These are phyloP conservation scores for Leishmania turanica DNA, from an alignment of 208 protist species.

Conservation along the genomic window DNA sequence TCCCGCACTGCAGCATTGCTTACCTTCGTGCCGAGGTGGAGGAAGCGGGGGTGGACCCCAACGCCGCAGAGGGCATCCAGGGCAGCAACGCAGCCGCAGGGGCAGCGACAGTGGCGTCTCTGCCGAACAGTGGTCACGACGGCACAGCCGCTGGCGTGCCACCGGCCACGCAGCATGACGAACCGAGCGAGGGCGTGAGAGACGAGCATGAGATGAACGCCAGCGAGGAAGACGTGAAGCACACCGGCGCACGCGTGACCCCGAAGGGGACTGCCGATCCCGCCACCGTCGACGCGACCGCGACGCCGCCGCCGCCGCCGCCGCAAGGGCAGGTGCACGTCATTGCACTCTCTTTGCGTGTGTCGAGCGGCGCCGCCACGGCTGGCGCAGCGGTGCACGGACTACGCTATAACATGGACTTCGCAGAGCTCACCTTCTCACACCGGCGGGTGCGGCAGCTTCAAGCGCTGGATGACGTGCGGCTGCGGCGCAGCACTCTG, in stretches of 20 bases:
- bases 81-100: neutral
- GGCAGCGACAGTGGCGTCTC: neutral
- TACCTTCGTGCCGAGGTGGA: constrained; percentile 47
- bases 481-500: constrained; percentile 45
- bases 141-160: neutral
- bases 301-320: neutral
- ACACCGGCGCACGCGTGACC: neutral
- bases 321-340: neutral
- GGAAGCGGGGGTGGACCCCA: constrained; percentile 2
- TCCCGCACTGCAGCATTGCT: constrained; percentile 52
- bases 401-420: constrained; percentile 43
- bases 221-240: neutral
- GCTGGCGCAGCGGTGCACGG: neutral
- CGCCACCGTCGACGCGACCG: neutral
- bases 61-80: neutral
- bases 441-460: constrained; percentile 41
- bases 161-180: neutral
- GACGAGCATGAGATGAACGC: neutral
- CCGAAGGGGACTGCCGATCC: neutral
- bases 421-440: constrained; percentile 31
- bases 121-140: neutral
- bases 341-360: neutral
- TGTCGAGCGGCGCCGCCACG: neutral
- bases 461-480: constrained; percentile 51
- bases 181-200: neutral